Percentiles rank a stretch among this genome's conserved stretches.
phyloP scores from a whole-genome alignment of 1,284 basidiomycete genomes.

The Heterobasidion occidentale region DNA sequence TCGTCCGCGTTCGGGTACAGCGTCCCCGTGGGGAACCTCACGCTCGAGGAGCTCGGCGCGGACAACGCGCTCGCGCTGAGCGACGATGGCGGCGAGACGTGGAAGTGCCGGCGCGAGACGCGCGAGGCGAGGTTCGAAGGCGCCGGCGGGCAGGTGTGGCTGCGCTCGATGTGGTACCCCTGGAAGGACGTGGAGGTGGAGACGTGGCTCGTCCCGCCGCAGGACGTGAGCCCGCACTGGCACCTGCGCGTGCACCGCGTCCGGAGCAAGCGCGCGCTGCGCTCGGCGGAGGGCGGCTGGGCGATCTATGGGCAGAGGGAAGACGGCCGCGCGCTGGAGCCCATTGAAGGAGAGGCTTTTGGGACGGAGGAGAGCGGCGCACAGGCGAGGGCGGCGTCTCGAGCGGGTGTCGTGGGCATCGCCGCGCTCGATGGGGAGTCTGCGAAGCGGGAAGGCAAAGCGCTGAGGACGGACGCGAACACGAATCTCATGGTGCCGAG shows the following conservation, averaged over 20 bases:
- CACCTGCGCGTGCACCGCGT: constrained; percentile 65
- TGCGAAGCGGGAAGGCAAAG: constrained; percentile 27
- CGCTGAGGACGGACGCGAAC: constrained; percentile 67
- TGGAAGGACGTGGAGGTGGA: constrained; percentile 69
- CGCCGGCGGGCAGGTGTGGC: constrained; percentile 32
- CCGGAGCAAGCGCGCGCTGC: constrained; percentile 38
- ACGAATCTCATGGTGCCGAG: constrained; percentile 65
- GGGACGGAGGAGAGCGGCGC: constrained; percentile 37
- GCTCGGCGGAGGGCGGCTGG: constrained; percentile 64
- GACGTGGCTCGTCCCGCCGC: constrained; percentile 68
- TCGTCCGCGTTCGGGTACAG: constrained; percentile 71
- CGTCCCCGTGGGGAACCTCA: constrained; percentile 60
- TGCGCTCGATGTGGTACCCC: constrained; percentile 66
- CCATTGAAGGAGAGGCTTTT: constrained; percentile 30
- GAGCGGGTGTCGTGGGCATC: constrained; percentile 58
- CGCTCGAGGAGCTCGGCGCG: constrained; percentile 63
- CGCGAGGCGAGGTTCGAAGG: constrained; percentile 53
- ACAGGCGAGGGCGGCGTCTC: constrained; percentile 46
- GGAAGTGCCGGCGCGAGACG: constrained; percentile 61
- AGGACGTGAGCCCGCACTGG: constrained; percentile 49
- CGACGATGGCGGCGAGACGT: constrained; percentile 61
- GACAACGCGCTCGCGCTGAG: constrained; percentile 66
- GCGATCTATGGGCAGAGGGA: constrained; percentile 63
- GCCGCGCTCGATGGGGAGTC: constrained; percentile 34
- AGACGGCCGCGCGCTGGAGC: constrained; percentile 53